Conservation (phyloP, 2,329 filamentous ascomycete species). For the Anisogramma anomala region DNA sequence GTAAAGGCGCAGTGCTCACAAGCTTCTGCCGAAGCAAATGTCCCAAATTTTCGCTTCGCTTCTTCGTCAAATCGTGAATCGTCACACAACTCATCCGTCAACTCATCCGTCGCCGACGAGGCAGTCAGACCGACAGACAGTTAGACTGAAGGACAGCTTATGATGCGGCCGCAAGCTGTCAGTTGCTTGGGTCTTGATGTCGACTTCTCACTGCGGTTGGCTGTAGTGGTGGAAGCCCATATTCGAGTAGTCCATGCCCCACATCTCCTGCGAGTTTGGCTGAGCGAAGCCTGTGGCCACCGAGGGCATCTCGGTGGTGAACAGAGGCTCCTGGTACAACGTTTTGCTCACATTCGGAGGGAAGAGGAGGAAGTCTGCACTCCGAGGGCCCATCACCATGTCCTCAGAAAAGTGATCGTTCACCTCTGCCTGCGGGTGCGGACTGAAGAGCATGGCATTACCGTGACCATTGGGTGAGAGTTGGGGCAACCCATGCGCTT, state of each 20-base stretch:
- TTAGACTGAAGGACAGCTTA: too few species aligned
- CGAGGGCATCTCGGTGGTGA: conserved; percentile 37
- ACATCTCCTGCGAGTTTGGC: conserved; percentile 39
- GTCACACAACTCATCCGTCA: neutral
- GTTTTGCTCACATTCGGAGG: conserved; percentile 30
- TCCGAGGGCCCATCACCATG: conserved; percentile 28
- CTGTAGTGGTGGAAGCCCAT: conserved; percentile 24
- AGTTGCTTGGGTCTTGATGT: conserved; percentile 1
- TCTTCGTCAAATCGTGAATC: conserved; percentile 10
- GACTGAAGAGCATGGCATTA: conserved; percentile 58
- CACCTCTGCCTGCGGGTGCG: conserved; percentile 46
- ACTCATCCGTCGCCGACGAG: too few species aligned
- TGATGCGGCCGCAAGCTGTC: too few species aligned
- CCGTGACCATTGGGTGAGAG: conserved; percentile 59
- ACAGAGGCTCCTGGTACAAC: conserved; percentile 31
- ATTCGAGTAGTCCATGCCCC: conserved; percentile 33
- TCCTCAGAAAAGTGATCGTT: conserved; percentile 55
- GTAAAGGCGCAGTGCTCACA: too few species aligned
- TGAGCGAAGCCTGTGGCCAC: conserved; percentile 41
- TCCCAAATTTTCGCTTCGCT: neutral
- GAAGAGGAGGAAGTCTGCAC: conserved; percentile 57
- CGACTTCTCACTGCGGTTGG: conserved; percentile 19
- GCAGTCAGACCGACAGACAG: too few species aligned
- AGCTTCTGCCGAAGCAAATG: conserved; percentile 1
- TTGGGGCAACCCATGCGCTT: conserved; percentile 35